Base-by-base conservation (phyloP, 2,329 filamentous ascomycete species). In the Pyrenophora teres region DNA sequence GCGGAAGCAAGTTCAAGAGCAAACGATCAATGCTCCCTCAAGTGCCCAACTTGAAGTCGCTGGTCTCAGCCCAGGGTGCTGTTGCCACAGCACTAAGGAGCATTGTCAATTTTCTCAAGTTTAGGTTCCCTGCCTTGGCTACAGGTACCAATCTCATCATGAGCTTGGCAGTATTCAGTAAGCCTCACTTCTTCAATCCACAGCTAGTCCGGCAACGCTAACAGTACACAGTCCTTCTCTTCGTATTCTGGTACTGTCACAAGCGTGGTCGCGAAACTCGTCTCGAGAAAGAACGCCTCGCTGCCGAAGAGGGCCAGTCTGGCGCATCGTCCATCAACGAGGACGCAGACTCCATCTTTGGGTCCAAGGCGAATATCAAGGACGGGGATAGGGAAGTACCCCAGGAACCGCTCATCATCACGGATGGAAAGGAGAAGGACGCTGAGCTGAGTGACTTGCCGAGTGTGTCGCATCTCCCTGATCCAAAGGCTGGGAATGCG, bases 191-290 rank as follows among this genome's bases (percentile, higher is more conserved):
- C n/a, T 23, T 18, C 30, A 21, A 1, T 9, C 9, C 8, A 5
- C 8, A 32, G 27, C 35, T 16, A 38, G 30, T 31, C n/a, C 39
- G 6, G 2, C 18, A 8, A 9, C 50, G 27, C 67, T 74, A 57
- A 73, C 52, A 19, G 6, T 7, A 5, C 31, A 1, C 44, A 74
- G 90, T 97, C 47, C 81, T 97, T 13, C 83, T 99, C 50, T 94
- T 96, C 70, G 90, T 96, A 38, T 87, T 97, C 65, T 99, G 93
- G 92, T 99, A 97, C 77, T 97, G 92, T 77, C 88, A 97, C 76
- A 97, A 97, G 78, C 89, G 94, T 46, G 94, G 94, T 33, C 86
- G 86, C 38, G 93, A 99, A 77, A 87, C 86, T 6, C 84, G 94
- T 43, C 83, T 97, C 10, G 87, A 88, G 68, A 84, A 79, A 43